Evolutionary conservation across 1,284 basidiomycete genomes (phyloP).

Genomic region (Fomitiporia mediterranea): DNA sequence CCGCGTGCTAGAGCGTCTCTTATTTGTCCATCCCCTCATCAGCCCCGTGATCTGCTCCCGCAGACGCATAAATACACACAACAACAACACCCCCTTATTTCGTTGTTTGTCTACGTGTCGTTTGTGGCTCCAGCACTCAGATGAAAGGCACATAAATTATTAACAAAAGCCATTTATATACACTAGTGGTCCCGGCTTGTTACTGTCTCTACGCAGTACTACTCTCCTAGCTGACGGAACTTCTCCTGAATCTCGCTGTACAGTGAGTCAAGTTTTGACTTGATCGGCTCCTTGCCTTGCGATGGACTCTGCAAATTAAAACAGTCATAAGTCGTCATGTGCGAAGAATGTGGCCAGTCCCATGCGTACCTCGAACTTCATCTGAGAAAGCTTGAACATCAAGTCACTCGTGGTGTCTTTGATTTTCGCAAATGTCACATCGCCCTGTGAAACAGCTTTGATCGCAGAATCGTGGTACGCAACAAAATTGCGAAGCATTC

Average conservation of each 20-base stretch:
- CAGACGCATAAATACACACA: not conserved
- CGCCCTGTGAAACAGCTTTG: slow-evolving; percentile 80
- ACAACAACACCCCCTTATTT: too few species aligned
- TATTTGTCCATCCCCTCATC: not conserved
- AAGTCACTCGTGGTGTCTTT: slow-evolving; percentile 85
- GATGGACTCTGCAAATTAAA: slow-evolving; percentile 61
- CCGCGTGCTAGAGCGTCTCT: slow-evolving; percentile 5
- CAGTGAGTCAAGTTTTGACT: slow-evolving; percentile 74
- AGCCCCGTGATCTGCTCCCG: not conserved
- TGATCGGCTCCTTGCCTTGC: slow-evolving; percentile 78
- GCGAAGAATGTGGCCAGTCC: slow-evolving; percentile 4
- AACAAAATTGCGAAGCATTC: slow-evolving; percentile 95
- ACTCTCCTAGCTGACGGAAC: slow-evolving; percentile 84
- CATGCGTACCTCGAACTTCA: slow-evolving; percentile 88
- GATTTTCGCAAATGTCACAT: slow-evolving; percentile 90
- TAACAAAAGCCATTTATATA: not conserved
- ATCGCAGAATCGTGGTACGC: slow-evolving; percentile 90
- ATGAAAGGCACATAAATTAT: too few species aligned
- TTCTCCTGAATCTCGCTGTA: slow-evolving; percentile 85
- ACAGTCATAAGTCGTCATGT: not conserved
- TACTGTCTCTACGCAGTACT: slow-evolving; percentile 25
- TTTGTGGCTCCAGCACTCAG: too few species aligned
- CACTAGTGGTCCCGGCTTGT: not conserved
- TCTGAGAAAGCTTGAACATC: slow-evolving; percentile 95
- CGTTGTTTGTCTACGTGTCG: too few species aligned